A percentile compares a stretch with the other conserved stretches of the same genome.
Evolutionary conservation across 805 yeast genomes (phyloP).

Genomic region (Candida ortonii): DNA sequence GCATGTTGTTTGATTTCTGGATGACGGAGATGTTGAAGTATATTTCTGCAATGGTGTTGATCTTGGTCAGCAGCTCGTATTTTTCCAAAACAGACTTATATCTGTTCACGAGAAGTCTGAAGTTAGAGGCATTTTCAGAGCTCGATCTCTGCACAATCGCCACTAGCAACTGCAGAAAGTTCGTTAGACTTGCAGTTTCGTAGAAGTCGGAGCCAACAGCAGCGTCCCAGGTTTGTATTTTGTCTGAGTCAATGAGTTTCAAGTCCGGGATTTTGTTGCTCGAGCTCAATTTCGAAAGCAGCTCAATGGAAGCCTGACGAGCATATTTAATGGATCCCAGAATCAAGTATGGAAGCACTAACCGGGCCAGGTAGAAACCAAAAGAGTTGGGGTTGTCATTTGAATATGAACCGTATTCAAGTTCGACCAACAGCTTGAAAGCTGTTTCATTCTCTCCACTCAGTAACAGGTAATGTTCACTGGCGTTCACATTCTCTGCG

Average conservation of each 20-base stretch:
- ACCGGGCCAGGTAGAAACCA: conserved; percentile 40
- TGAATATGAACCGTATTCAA: conserved; percentile 34
- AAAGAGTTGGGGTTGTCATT: conserved; percentile 32
- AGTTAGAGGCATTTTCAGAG: conserved; percentile 37
- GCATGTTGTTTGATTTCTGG: conserved; percentile 50
- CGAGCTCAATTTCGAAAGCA: conserved; percentile 34
- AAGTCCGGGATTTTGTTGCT: conserved; percentile 16
- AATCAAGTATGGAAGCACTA: conserved; percentile 72
- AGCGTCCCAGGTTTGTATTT: conserved; percentile 35
- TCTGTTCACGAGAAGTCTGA: conserved; percentile 45
- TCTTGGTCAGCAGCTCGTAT: conserved; percentile 19
- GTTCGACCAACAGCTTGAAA: conserved; percentile 28
- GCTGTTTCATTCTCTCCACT: conserved; percentile 22
- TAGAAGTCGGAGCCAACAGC: conserved; percentile 27
- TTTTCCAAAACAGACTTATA: conserved; percentile 25
- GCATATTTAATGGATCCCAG: conserved; percentile 66
- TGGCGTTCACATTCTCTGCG: conserved; percentile 22
- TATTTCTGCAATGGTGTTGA: conserved; percentile 30
- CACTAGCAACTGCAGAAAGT: conserved; percentile 67
- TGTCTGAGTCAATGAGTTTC: conserved; percentile 18
- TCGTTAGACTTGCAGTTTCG: conserved; percentile 55
- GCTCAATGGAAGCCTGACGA: conserved; percentile 35
- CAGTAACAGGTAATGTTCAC: conserved; percentile 30
- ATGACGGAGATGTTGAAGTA: conserved; percentile 35
- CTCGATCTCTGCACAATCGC: conserved; percentile 50